These are phyloP conservation scores for Kwoniella dendrophila DNA, from an alignment of 768 basidiomycete species.

Conservation along the genomic window DNA sequence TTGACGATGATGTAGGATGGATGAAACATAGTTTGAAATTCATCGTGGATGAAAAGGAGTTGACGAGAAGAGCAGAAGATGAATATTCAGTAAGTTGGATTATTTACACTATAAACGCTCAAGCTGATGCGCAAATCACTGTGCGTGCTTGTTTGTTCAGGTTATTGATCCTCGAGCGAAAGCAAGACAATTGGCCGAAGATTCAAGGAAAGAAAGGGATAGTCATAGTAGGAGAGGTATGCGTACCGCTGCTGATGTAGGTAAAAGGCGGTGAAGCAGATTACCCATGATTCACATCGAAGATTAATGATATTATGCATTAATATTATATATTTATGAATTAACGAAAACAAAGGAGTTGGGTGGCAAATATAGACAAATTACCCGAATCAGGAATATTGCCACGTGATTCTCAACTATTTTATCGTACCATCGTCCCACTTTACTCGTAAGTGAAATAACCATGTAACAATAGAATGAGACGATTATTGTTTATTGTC, in stretches of 20 bases:
- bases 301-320: no score
- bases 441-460: not conserved
- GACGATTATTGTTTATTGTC: not conserved
- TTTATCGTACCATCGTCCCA: constrained; percentile 11
- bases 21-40: constrained; percentile 53
- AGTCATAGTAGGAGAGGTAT: constrained; percentile 24
- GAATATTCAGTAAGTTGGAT: constrained; percentile 52
- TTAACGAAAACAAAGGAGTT: constrained; percentile 2
- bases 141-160: constrained; percentile 20
- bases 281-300: constrained; percentile 6
- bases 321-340: no score
- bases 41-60: constrained; percentile 47
- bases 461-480: not conserved
- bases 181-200: constrained; percentile 42
- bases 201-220: constrained; percentile 27
- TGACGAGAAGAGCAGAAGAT: constrained; percentile 52
- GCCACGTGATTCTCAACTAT: constrained; percentile 17
- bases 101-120: no score
- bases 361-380: constrained; percentile 10
- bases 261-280: constrained; percentile 15
- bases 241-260: constrained; percentile 37
- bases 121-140: no score
- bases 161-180: constrained; percentile 56
- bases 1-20: constrained; percentile 56
- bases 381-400: constrained; percentile 2